phyloP scores from a whole-genome alignment of 2,329 filamentous ascomycete species.

The Diaporthe citrichinensis region DNA sequence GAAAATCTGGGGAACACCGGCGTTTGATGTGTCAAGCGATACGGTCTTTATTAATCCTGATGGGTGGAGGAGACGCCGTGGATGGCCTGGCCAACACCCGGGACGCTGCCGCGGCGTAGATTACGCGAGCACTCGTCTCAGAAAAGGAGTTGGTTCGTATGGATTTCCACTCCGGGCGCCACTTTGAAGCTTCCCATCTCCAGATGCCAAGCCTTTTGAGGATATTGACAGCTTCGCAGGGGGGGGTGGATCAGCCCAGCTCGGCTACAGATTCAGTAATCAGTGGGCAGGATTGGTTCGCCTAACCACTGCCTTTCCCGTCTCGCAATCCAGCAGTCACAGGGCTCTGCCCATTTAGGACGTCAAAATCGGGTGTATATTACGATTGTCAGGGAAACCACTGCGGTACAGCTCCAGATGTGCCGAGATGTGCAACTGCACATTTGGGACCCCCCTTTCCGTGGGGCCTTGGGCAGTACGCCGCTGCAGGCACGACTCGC shows the following conservation, averaged over 20 bases:
- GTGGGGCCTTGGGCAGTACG: conserved; percentile 9
- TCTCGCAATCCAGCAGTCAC: not conserved
- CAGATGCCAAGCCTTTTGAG: not conserved
- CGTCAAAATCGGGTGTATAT: not conserved
- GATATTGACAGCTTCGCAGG: not conserved
- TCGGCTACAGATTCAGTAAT: not conserved
- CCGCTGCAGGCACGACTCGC: conserved; percentile 14
- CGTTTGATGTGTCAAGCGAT: not conserved
- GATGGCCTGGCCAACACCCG: not conserved
- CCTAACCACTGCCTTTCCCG: not conserved
- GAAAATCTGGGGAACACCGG: not conserved
- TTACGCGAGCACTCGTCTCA: not conserved
- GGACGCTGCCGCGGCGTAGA: not conserved
- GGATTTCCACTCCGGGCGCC: conserved; percentile 4
- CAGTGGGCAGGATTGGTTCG: conserved; percentile 1
- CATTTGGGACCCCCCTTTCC: not conserved
- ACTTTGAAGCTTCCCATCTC: conserved; percentile 2
- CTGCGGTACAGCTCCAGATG: not conserved
- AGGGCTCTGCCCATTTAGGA: not conserved
- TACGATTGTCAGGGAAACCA: conserved; percentile 24
- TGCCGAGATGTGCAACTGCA: conserved; percentile 12
- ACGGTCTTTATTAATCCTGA: no score
- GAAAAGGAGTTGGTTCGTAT: conserved; percentile 9
- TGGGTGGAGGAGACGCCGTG: not conserved
- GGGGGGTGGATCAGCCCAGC: conserved; percentile 2